Percentiles rank a stretch among this genome's conserved stretches.
These are phyloP conservation scores for Pleurotus platypus DNA, from an alignment of 768 basidiomycete genomes.

Conservation along the genomic window DNA sequence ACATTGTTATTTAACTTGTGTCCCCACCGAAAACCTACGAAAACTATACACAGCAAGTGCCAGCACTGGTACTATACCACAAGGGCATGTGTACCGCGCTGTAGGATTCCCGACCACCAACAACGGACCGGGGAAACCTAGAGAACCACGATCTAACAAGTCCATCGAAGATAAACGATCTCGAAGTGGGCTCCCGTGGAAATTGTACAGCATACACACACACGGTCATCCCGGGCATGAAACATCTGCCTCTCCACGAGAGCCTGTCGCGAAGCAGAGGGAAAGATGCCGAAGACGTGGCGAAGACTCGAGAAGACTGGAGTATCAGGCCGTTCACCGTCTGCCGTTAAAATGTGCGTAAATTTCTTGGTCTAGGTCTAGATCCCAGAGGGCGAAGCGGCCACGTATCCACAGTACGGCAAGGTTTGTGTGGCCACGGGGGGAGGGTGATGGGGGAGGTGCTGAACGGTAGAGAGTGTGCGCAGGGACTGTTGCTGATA, in stretches of 20 bases:
- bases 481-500: neutral
- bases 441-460: neutral
- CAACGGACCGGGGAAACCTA: too few species aligned
- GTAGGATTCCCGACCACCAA: too few species aligned
- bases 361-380: constrained; percentile 9
- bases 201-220: too few species aligned
- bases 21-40: too few species aligned
- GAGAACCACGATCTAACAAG: too few species aligned
- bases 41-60: too few species aligned
- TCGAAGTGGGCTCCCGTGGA: too few species aligned
- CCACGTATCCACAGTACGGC: constrained; percentile 9
- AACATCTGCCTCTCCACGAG: neutral
- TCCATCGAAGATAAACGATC: too few species aligned
- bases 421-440: constrained; percentile 5
- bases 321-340: neutral
- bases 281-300: too few species aligned
- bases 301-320: neutral
- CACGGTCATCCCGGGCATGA: neutral
- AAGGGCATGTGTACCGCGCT: too few species aligned
- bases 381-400: constrained; percentile 10
- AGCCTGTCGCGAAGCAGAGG: neutral
- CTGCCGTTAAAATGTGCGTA: neutral
- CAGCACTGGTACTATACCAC: too few species aligned
- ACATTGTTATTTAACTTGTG: too few species aligned
- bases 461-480: neutral